Percentiles rank a stretch among this genome's conserved stretches.
Conservation (phyloP, 305 asterid genomes). For the Euphrasia arctica region DNA sequence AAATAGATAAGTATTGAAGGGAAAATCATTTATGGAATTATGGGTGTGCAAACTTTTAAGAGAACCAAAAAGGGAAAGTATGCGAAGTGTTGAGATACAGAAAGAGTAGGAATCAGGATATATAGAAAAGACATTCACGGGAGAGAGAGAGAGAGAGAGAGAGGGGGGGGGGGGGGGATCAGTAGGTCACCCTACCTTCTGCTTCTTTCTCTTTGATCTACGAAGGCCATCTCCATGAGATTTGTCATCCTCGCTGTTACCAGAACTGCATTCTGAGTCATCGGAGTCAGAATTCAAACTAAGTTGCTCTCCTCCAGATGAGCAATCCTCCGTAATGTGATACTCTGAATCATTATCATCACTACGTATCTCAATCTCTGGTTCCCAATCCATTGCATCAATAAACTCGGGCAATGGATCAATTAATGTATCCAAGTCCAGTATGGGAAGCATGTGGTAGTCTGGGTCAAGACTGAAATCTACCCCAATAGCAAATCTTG, state of each 20-base stretch:
- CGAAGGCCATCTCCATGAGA: constrained; percentile 60
- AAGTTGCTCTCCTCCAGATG: constrained; percentile 79
- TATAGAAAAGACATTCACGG: background rate
- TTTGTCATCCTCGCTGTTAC: constrained; percentile 57
- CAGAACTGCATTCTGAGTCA: constrained; percentile 66
- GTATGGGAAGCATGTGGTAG: constrained; percentile 70
- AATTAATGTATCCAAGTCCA: constrained; percentile 72
- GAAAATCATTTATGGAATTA: too few species aligned
- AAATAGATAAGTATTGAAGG: too few species aligned
- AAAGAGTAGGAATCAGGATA: background rate
- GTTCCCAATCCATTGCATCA: constrained; percentile 98
- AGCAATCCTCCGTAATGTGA: constrained; percentile 75
- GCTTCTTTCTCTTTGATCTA: constrained; percentile 80
- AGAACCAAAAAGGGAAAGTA: too few species aligned
- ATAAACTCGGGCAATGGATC: constrained; percentile 89
- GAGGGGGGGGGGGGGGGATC: too few species aligned
- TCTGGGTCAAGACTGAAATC: constrained; percentile 84
- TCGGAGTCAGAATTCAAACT: constrained; percentile 56
- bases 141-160: too few species aligned
- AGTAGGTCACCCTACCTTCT: constrained; percentile 47
- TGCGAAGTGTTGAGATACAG: too few species aligned
- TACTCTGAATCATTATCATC: constrained; percentile 96
- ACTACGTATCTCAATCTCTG: constrained; percentile 78
- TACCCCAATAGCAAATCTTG: constrained; percentile 79
- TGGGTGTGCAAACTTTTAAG: too few species aligned